Evolutionary conservation across 164 flowering plant species (phyloP).

Genomic region (Kingdonia uniflora): DNA sequence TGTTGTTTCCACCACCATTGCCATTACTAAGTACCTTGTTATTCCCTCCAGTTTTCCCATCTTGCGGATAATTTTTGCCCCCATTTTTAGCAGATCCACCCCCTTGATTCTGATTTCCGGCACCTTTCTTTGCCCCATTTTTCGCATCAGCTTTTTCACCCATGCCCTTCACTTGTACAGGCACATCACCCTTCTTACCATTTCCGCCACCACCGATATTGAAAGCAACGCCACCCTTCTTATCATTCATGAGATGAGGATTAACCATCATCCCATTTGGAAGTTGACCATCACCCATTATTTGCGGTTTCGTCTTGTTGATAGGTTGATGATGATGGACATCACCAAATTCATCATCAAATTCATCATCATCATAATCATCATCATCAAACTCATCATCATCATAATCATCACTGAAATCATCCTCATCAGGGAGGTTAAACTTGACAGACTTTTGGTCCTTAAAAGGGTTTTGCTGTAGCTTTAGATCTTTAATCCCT

Average conservation of each 20-base stretch:
- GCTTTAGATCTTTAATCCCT: slow-evolving; percentile 51
- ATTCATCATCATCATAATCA: slow-evolving; percentile 37
- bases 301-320: slow-evolving; percentile 31
- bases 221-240: slow-evolving; percentile 18
- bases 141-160: slow-evolving; percentile 18
- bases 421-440: slow-evolving; percentile 40
- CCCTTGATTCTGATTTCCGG: slow-evolving; percentile 31
- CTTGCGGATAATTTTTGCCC: slow-evolving; percentile 8
- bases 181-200: slow-evolving; percentile 14
- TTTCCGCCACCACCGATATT: slow-evolving; percentile 11
- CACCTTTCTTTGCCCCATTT: slow-evolving; percentile 41
- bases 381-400: slow-evolving; percentile 38
- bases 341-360: slow-evolving; percentile 25
- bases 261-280: slow-evolving; percentile 3
- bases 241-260: background rate
- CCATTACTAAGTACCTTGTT: slow-evolving; percentile 30
- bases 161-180: slow-evolving; percentile 18
- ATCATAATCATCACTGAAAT: slow-evolving; percentile 18
- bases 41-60: slow-evolving; percentile 21
- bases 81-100: slow-evolving; percentile 27
- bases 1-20: slow-evolving; percentile 28
- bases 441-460: slow-evolving; percentile 56
- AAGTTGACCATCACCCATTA: slow-evolving; percentile 24
- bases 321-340: slow-evolving; percentile 19
- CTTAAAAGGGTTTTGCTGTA: slow-evolving; percentile 30